Percentiles rank a stretch among this genome's conserved stretches.
Evolutionary conservation across 2,329 filamentous ascomycete genomes (phyloP).

Genomic region (Hortaea werneckii): DNA sequence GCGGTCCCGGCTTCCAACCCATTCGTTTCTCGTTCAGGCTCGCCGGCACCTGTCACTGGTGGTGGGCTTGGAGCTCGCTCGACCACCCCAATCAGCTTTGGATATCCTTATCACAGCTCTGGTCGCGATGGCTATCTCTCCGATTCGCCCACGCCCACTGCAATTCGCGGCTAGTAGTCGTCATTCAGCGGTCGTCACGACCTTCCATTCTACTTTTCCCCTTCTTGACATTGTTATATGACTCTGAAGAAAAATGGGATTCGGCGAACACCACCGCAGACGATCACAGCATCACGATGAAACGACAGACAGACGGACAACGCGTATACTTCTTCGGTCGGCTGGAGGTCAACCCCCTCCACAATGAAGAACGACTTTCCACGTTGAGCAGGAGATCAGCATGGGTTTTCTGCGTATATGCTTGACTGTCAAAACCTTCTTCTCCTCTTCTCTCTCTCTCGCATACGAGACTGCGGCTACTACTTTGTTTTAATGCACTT

Average conservation of each 20-base stretch:
- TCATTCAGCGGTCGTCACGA: neutral
- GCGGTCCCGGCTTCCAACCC: slow-evolving; percentile 13
- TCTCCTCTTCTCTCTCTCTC: neutral
- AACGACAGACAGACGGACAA: neutral
- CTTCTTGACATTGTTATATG: neutral
- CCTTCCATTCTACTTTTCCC: slow-evolving; percentile 3
- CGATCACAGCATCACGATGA: slow-evolving; percentile 8
- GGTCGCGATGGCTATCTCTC: slow-evolving; percentile 24
- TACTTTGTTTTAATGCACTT: slow-evolving; percentile 6
- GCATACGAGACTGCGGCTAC: neutral
- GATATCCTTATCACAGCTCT: slow-evolving; percentile 26
- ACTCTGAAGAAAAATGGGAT: too few species aligned
- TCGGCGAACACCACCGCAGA: neutral
- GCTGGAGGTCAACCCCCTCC: too few species aligned
- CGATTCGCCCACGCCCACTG: slow-evolving; percentile 24
- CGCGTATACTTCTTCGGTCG: too few species aligned
- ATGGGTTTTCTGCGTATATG: too few species aligned
- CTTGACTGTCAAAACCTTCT: too few species aligned
- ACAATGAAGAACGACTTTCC: too few species aligned
- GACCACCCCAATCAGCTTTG: slow-evolving; percentile 25
- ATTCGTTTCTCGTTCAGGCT: slow-evolving; percentile 23
- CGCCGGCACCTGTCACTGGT: slow-evolving; percentile 20
- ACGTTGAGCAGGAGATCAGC: too few species aligned
- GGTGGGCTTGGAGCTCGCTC: slow-evolving; percentile 16
- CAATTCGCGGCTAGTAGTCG: slow-evolving; percentile 22